Evolutionary conservation across 176 grass and related monocot species (phyloP).

Genomic region (Eragrostis nindensis): DNA sequence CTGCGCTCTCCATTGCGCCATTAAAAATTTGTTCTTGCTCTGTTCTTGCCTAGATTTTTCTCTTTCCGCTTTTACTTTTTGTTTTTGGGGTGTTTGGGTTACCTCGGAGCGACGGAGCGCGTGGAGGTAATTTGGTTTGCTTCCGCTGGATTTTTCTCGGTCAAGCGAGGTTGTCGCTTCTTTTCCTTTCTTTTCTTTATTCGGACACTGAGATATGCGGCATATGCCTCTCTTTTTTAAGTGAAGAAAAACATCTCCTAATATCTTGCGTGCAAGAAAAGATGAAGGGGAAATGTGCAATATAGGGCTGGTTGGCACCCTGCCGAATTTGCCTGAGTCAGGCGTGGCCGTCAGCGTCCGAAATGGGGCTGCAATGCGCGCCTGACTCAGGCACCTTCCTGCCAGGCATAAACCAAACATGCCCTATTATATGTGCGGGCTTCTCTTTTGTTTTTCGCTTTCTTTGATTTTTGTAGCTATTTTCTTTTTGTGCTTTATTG

Average conservation of each 20-base stretch:
- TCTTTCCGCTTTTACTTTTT: background rate
- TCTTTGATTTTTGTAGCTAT: too few relatives aligned
- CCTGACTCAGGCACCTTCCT: too few relatives aligned
- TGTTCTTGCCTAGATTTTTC: conserved; percentile 17
- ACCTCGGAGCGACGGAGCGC: background rate
- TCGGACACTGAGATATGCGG: background rate
- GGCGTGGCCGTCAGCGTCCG: too few relatives aligned
- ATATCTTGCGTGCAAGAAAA: conserved; percentile 33
- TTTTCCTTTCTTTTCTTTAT: conserved; percentile 3
- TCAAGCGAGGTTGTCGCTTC: conserved; percentile 31
- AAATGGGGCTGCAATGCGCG: too few relatives aligned
- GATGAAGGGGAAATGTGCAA: background rate
- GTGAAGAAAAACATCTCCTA: background rate
- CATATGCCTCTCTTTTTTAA: background rate
- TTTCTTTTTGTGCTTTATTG: background rate
- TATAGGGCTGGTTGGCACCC: too few relatives aligned
- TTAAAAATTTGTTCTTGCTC: background rate
- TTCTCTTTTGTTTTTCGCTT: background rate
- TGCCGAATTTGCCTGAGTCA: too few relatives aligned
- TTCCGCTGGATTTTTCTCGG: conserved; percentile 21
- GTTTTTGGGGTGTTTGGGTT: background rate
- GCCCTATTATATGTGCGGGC: background rate
- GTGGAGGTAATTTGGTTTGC: background rate
- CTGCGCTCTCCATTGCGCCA: background rate
- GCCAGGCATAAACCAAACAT: too few relatives aligned